Percentiles rank a stretch among this genome's conserved stretches.
Evolutionary conservation across 108 stramenopile genomes (phyloP).

Genomic region (Cyclotella distinguenda): DNA sequence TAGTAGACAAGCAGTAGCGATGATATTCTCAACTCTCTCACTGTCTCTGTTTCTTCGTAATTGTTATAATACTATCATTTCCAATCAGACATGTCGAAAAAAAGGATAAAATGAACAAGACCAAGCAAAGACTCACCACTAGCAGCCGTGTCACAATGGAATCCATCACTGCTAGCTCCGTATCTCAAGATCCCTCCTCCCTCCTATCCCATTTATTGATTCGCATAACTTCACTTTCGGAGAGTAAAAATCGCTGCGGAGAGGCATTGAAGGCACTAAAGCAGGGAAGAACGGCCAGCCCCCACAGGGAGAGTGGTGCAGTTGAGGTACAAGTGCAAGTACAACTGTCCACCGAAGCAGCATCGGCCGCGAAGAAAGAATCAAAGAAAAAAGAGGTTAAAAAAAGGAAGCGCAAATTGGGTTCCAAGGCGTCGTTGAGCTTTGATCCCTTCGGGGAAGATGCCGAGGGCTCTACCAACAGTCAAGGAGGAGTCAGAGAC

Average conservation of each 20-base stretch:
- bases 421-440: neutral
- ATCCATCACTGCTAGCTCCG: neutral
- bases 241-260: conserved; percentile 23
- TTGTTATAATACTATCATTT: too few relatives aligned
- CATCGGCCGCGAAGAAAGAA: conserved; percentile 15
- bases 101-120: neutral
- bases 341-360: neutral
- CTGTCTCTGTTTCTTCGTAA: too few relatives aligned
- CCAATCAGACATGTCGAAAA: neutral
- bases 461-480: neutral
- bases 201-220: conserved; percentile 19
- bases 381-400: conserved; percentile 3
- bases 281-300: conserved; percentile 17
- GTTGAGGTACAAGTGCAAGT: neutral
- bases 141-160: neutral
- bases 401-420: conserved; percentile 12
- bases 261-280: conserved; percentile 28
- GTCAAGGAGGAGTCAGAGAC: conserved; percentile 13
- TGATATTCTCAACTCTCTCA: too few relatives aligned
- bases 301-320: neutral
- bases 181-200: conserved; percentile 7
- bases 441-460: neutral
- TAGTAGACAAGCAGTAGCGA: too few relatives aligned
- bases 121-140: neutral
- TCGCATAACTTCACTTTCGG: conserved; percentile 21